Percentiles rank a stretch among this genome's conserved stretches.
Conservation (phyloP, 768 basidiomycete species). For the Hirschioporus abietinus region DNA sequence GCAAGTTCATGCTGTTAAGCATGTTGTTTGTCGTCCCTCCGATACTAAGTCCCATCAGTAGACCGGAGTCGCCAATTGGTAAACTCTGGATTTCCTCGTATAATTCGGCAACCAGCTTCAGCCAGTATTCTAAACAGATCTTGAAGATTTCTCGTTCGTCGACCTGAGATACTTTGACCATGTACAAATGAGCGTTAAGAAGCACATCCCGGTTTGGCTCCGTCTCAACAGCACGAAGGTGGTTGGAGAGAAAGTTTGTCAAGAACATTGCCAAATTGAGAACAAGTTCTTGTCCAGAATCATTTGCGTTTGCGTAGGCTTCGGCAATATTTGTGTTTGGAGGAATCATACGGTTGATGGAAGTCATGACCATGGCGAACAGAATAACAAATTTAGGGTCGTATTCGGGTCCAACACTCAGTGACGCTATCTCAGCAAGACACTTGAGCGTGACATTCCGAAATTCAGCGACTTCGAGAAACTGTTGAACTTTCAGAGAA, state of each 20-base stretch:
- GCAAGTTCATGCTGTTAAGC: conserved; percentile 70
- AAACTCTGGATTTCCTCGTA: conserved; percentile 96
- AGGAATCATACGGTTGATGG: conserved; percentile 94
- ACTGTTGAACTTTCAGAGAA: conserved; percentile 41
- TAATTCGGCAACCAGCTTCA: conserved; percentile 90
- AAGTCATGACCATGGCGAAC: conserved; percentile 98
- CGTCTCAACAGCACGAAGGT: conserved; percentile 91
- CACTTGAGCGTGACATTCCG: conserved; percentile 96
- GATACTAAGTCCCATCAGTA: conserved; percentile 86
- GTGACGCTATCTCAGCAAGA: conserved; percentile 90
- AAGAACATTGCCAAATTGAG: conserved; percentile 98
- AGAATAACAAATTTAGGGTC: conserved; percentile 97
- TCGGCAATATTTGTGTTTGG: conserved; percentile 92
- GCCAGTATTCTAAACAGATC: conserved; percentile 97
- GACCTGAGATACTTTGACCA: conserved; percentile 97
- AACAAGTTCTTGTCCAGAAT: conserved; percentile 93
- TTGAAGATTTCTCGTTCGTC: conserved; percentile 99
- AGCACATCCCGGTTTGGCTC: conserved; percentile 87
- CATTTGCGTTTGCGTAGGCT: conserved; percentile 84
- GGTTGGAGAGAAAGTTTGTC: conserved; percentile 90
- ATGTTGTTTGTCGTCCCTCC: conserved; percentile 60
- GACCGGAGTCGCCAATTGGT: conserved; percentile 79
- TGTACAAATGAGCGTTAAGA: conserved; percentile 94
- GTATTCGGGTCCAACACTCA: conserved; percentile 94
- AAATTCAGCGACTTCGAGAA: conserved; percentile 95